Evolutionary conservation across 176 grass and related monocot genomes (phyloP), one percentile per base, ranked within the genome.

Genomic region (Aegilops bicornis): DNA sequence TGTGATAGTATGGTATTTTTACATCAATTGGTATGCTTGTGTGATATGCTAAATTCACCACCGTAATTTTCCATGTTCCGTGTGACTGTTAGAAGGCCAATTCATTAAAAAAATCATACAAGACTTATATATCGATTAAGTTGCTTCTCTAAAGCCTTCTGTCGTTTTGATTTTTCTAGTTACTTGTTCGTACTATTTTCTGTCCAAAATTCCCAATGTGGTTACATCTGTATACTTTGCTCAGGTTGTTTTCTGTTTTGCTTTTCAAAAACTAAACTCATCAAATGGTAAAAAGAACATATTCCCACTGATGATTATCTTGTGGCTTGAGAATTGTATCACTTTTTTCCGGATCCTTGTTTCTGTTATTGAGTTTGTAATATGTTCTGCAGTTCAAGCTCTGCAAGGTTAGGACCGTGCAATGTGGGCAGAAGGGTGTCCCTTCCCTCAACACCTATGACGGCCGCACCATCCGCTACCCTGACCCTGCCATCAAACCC

Each of bases 401-500:
- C 15, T 95, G 88, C 83, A 92, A 90, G 78, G 93, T 95, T 24
- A 56, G 83, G 30, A 92, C 93, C 14, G 90, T 95, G 14, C 83
- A 90, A 32, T 95, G 88, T 68, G 93, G 93, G 9, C 82, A 88
- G 73, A 95, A 90, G 62, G 93, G 88, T 20, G 84, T 95, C 17
- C 93, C 90, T 10, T 90, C 78, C 60, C 82, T 95, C 23, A 94
- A 94, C 79, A 94, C 92, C 31, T 94, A 94, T 4, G 92, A 94
- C 40, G 92, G 89, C 5, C 89, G 92, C 79, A 94, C 89, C 63
- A 91, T 94, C 79, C 86, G 86, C 30, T 91, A 94, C 59, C 92
- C 89, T 11, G 89, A 92, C 65, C 93, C 93, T 6, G 50, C 92
- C 47, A 95, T 95, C 78, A 95, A 92, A 56, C 79, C 93, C 47